Base-by-base conservation (phyloP, 805 yeast genomes). In the Lipomyces yamanashiensis region DNA sequence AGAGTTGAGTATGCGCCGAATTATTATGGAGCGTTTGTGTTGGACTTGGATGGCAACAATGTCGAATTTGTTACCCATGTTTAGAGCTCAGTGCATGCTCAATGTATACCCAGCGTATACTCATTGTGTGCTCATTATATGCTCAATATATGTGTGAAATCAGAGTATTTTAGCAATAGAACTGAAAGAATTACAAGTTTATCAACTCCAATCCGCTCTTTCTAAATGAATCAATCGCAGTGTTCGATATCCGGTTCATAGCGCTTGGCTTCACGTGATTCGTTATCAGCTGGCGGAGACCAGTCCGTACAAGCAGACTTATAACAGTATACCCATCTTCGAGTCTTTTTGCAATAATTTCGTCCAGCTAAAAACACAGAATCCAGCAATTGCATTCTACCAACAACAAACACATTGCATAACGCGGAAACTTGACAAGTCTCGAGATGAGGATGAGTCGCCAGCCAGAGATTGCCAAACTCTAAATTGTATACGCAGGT, bases 11-110 rank as follows among this genome's bases (percentile, higher is more conserved):
- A 54, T 54, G 55, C 58, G 13, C 54, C 54, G 23, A 43, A 54
- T 21, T 59, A 59, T 23, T 59, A 54, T 13, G 63, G 51, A 19
- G 63, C 63, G 40, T 59, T 59, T 39, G 59, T 54, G 9, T 33
- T 48, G n/a, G 63, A 59, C 36, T 5, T 5, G 15, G 63, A 54
- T 41, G 63, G 63, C 21, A 59, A 54, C 37, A 59, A 59, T 17
- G 45, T 59, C 28, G 63, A 59, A 51, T 58, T 58, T 37, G 40
- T 44, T 19, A 34, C 52, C 7, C 52, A 28, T 28, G 40, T n/a
- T 10, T 49, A 39, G 33, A 15, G 15, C n/a, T 19, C 17, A 49
- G 23, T 49, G 28, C 12, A 13, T 17, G 28, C 39, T 49, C 36
- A 17, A 49, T 17, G 28, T 12, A 49, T 49, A 34, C 13, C 8